These are phyloP conservation scores for Vachellia collinsii DNA, from an alignment of 306 rosid genomes.

Conservation along the genomic window DNA sequence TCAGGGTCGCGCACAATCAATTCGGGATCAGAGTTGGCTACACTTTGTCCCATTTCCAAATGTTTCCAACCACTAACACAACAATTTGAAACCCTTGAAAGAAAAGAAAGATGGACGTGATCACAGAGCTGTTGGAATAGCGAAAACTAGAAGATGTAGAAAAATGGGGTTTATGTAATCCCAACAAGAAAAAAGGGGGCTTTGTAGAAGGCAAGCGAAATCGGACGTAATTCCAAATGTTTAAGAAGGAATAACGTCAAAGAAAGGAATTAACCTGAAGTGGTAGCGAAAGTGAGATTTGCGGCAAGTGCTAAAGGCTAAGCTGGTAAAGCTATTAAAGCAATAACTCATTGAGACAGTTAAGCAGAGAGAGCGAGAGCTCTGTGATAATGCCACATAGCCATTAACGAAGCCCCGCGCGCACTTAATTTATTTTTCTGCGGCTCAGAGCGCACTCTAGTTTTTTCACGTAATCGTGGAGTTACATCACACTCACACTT, in stretches of 20 bases:
- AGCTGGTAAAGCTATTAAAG: background rate
- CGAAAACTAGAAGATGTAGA: background rate
- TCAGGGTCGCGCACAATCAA: constrained; percentile 46
- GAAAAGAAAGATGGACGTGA: background rate
- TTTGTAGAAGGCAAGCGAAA: background rate
- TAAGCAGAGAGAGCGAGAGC: background rate
- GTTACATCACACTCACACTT: background rate
- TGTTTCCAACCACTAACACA: constrained; percentile 34
- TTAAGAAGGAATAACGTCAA: background rate
- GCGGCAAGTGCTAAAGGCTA: background rate
- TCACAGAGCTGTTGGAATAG: too few relatives aligned
- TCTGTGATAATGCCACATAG: background rate
- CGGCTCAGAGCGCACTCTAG: too few relatives aligned
- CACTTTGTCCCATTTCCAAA: constrained; percentile 49
- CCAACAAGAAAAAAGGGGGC: background rate
- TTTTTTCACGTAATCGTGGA: too few relatives aligned
- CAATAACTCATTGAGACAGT: background rate
- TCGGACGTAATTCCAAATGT: too few relatives aligned
- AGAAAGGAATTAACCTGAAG: background rate
- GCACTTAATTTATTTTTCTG: background rate
- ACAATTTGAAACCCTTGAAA: constrained; percentile 43
- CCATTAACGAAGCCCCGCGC: background rate
- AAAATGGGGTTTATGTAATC: background rate
- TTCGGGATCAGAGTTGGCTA: constrained; percentile 33
- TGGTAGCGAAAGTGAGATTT: background rate